Evolutionary conservation across 768 basidiomycete species (phyloP).

Genomic region (Lentinula edodes): DNA sequence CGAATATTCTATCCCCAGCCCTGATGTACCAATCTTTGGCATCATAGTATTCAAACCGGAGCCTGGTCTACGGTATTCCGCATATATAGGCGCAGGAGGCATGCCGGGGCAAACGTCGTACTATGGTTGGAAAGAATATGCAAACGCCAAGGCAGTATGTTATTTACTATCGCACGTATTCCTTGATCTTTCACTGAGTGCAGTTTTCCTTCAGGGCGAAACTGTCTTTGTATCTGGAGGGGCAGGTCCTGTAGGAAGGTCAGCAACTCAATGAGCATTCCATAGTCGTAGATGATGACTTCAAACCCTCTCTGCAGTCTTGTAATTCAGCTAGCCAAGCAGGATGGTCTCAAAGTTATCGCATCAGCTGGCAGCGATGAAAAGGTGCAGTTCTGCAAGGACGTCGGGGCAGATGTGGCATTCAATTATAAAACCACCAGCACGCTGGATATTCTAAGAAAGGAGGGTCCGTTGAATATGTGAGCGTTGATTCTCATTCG

Average conservation of each 20-base stretch:
- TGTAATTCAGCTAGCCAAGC: constrained; percentile 47
- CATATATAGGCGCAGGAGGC: constrained; percentile 45
- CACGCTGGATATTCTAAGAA: constrained; percentile 44
- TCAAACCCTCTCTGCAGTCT: neutral
- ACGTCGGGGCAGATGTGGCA: constrained; percentile 60
- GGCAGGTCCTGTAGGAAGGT: constrained; percentile 58
- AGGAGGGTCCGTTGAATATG: constrained; percentile 49
- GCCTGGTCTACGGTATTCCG: constrained; percentile 44
- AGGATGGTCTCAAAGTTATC: constrained; percentile 58
- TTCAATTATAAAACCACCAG: constrained; percentile 70
- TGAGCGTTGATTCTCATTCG: constrained; percentile 13
- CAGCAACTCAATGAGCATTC: constrained; percentile 15
- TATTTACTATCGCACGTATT: too few species aligned
- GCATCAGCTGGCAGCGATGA: constrained; percentile 70
- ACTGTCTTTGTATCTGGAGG: constrained; percentile 35
- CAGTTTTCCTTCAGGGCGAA: constrained; percentile 25
- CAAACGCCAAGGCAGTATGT: constrained; percentile 12
- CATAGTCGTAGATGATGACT: neutral
- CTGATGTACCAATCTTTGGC: constrained; percentile 9
- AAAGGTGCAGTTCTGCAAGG: constrained; percentile 58
- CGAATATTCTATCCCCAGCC: constrained; percentile 31
- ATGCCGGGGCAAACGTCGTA: constrained; percentile 29
- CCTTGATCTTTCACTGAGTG: neutral
- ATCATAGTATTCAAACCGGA: constrained; percentile 25
- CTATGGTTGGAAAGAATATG: constrained; percentile 18